phyloP scores from a whole-genome alignment of 345 rosid genomes.

The Camelina hispida region DNA sequence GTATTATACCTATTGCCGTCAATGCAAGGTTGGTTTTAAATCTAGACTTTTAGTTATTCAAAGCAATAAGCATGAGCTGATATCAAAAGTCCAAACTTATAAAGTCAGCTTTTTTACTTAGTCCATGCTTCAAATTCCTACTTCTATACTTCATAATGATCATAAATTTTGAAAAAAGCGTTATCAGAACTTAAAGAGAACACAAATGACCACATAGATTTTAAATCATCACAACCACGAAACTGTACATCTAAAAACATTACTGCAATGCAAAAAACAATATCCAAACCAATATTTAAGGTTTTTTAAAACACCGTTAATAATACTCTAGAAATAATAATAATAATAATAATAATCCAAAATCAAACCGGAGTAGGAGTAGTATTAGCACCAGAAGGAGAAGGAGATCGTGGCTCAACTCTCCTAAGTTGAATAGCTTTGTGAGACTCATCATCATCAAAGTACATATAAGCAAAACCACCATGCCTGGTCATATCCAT shows the following conservation, averaged over 20 bases:
- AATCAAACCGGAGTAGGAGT: constrained; percentile 37
- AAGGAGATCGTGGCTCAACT: constrained; percentile 48
- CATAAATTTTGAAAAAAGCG: neutral
- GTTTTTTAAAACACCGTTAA: neutral
- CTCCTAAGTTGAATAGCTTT: constrained; percentile 40
- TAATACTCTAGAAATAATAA: neutral
- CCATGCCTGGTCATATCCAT: constrained; percentile 88
- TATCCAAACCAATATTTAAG: constrained; percentile 13
- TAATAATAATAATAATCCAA: neutral
- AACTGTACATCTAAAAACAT: constrained; percentile 19
- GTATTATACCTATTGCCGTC: neutral
- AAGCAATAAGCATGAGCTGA: neutral
- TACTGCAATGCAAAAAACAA: constrained; percentile 16
- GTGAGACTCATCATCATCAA: constrained; percentile 58
- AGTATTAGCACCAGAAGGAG: constrained; percentile 30
- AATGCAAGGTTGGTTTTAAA: neutral
- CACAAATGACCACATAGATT: constrained; percentile 23
- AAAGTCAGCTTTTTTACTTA: neutral
- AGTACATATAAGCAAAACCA: constrained; percentile 74
- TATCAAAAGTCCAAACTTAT: neutral
- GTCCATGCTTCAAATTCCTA: neutral
- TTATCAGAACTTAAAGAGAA: neutral
- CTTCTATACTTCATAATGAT: neutral
- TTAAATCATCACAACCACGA: constrained; percentile 3
- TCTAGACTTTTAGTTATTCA: neutral